phyloP scores from a whole-genome alignment of 2,329 filamentous ascomycete species.

The Trichoderma breve region DNA sequence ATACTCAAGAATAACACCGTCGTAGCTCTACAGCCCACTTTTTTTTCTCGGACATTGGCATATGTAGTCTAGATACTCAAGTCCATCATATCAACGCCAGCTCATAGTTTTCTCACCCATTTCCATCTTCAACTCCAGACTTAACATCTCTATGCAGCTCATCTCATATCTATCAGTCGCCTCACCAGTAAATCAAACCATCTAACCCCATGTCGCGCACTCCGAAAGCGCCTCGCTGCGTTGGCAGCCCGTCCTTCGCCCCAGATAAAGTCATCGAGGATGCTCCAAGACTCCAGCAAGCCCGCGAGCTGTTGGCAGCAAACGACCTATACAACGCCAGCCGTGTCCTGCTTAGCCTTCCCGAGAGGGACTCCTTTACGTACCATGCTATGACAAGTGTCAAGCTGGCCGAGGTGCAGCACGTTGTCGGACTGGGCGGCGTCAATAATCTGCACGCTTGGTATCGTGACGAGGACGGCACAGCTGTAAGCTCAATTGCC shows the following conservation, averaged over 20 bases:
- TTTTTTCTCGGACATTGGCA: neutral
- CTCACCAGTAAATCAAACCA: neutral
- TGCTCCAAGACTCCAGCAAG: slow-evolving; percentile 37
- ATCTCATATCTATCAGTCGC: neutral
- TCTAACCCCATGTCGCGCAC: slow-evolving; percentile 29
- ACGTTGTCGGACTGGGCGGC: slow-evolving; percentile 42
- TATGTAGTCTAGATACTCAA: neutral
- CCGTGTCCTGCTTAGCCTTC: slow-evolving; percentile 43
- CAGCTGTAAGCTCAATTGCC: slow-evolving; percentile 30
- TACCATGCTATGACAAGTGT: slow-evolving; percentile 54
- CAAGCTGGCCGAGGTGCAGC: slow-evolving; percentile 48
- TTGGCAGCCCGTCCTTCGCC: slow-evolving; percentile 45
- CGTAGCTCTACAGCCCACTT: neutral
- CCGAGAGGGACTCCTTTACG: slow-evolving; percentile 45
- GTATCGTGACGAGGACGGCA: slow-evolving; percentile 43
- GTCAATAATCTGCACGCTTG: slow-evolving; percentile 49
- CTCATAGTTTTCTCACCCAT: neutral
- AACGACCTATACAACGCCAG: slow-evolving; percentile 48
- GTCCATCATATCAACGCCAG: neutral
- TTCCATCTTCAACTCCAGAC: neutral
- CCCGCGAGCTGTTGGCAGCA: slow-evolving; percentile 37
- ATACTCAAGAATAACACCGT: neutral
- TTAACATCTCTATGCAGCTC: neutral
- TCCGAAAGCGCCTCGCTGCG: slow-evolving; percentile 38
- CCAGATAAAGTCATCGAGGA: slow-evolving; percentile 43